These are phyloP conservation scores for Lophiotrema nucula DNA, from an alignment of 495 filamentous ascomycete species.

Conservation along the genomic window DNA sequence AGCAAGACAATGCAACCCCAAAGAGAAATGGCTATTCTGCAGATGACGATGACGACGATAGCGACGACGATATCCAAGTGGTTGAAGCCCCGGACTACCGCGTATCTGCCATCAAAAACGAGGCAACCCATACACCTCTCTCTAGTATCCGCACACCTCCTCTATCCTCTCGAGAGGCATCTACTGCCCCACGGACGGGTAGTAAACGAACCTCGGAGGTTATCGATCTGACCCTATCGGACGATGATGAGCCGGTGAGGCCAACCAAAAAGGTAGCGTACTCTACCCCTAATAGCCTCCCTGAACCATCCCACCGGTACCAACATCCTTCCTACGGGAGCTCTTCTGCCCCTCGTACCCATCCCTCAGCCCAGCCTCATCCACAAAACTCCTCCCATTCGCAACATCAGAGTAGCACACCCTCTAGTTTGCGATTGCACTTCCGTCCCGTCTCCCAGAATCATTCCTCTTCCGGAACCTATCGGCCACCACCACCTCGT, in stretches of 20 bases:
- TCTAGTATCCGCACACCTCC: slow-evolving; percentile 26
- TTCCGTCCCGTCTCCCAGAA: background rate
- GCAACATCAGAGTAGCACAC: slow-evolving; percentile 4
- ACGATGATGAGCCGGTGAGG: slow-evolving; percentile 32
- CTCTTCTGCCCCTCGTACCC: slow-evolving; percentile 10
- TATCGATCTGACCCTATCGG: slow-evolving; percentile 34
- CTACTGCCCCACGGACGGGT: slow-evolving; percentile 23
- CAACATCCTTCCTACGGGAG: slow-evolving; percentile 9
- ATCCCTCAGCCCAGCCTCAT: too few species aligned
- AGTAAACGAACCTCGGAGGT: slow-evolving; percentile 33
- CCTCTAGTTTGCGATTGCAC: slow-evolving; percentile 3
- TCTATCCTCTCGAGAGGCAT: slow-evolving; percentile 30
- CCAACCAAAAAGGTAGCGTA: slow-evolving; percentile 37
- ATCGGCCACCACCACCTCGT: slow-evolving; percentile 12
- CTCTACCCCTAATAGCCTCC: slow-evolving; percentile 29
- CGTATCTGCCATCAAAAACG: slow-evolving; percentile 26
- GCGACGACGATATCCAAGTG: slow-evolving; percentile 28
- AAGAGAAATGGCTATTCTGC: slow-evolving; percentile 19
- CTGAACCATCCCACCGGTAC: slow-evolving; percentile 24
- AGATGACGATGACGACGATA: slow-evolving; percentile 8
- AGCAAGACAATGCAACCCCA: slow-evolving; percentile 39
- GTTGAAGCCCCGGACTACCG: slow-evolving; percentile 31
- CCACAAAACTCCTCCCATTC: slow-evolving; percentile 10
- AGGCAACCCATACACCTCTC: slow-evolving; percentile 20
- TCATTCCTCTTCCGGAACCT: background rate